phyloP scores from a whole-genome alignment of 1,284 basidiomycete genomes.

The Sphaerobolus stellatus region DNA sequence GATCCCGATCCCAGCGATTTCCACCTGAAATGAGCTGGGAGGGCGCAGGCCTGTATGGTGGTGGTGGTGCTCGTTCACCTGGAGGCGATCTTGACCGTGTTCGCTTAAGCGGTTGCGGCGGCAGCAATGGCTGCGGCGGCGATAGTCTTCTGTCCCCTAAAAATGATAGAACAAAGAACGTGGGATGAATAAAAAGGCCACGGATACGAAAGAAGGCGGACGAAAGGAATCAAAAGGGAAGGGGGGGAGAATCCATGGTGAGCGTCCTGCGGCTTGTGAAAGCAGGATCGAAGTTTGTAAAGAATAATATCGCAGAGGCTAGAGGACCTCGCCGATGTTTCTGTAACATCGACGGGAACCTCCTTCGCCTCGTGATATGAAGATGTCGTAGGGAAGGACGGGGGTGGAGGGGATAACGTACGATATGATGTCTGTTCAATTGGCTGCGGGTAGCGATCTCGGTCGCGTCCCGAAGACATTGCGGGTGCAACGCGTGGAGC shows the following conservation, averaged over 20 bases:
- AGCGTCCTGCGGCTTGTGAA: constrained; percentile 53
- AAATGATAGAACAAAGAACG: constrained; percentile 38
- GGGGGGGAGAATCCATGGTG: constrained; percentile 45
- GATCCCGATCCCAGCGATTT: too few species aligned
- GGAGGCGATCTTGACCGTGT: constrained; percentile 14
- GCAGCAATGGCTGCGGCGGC: constrained; percentile 10
- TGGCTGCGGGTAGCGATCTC: constrained; percentile 9
- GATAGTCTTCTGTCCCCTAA: constrained; percentile 15
- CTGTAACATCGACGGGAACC: constrained; percentile 44
- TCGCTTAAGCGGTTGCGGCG: constrained; percentile 8
- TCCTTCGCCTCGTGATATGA: constrained; percentile 52
- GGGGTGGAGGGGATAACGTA: constrained; percentile 66
- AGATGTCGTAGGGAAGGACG: constrained; percentile 40
- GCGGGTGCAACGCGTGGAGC: too few species aligned
- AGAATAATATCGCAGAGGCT: constrained; percentile 39
- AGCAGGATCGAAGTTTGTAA: constrained; percentile 35
- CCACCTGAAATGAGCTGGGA: too few species aligned
- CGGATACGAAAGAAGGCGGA: constrained; percentile 29
- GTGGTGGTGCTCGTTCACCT: too few species aligned
- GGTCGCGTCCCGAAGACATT: constrained; percentile 3
- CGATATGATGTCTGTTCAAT: constrained; percentile 24
- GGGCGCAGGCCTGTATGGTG: background rate
- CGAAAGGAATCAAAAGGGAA: constrained; percentile 28
- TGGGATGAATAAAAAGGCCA: constrained; percentile 19
- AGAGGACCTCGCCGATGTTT: constrained; percentile 51